A percentile compares a stretch with the other conserved stretches of the same genome.
phyloP scores from a whole-genome alignment of 2,329 filamentous ascomycete genomes.

The Fusarium goolgardi region DNA sequence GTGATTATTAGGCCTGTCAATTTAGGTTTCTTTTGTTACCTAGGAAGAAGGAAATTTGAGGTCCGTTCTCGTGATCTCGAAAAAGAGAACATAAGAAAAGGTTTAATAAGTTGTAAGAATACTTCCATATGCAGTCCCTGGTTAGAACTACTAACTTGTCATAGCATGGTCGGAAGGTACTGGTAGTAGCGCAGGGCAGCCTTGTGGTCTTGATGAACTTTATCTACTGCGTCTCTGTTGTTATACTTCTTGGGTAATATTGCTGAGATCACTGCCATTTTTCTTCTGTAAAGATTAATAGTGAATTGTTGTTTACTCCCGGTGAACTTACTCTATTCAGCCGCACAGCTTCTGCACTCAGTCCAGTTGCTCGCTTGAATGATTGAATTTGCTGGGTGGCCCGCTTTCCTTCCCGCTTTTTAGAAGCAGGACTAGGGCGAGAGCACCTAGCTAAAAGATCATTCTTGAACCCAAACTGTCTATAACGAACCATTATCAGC shows the following conservation, averaged over 20 bases:
- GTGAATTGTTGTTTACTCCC: not conserved
- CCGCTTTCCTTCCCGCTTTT: constrained; percentile 27
- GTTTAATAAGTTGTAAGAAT: not conserved
- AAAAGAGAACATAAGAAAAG: not conserved
- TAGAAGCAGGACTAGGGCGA: constrained; percentile 17
- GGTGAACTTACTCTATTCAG: not conserved
- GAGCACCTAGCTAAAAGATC: constrained; percentile 23
- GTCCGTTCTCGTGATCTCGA: not conserved
- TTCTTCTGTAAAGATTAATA: not conserved
- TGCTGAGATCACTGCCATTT: not conserved
- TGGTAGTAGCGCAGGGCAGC: not conserved
- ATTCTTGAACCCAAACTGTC: not conserved
- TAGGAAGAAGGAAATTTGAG: not conserved
- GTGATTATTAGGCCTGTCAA: not conserved
- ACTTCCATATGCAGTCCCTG: not conserved
- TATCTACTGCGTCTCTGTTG: not conserved
- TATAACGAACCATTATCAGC: constrained; percentile 9
- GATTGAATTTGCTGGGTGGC: constrained; percentile 9
- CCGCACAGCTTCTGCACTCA: not conserved
- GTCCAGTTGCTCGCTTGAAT: too few relatives aligned
- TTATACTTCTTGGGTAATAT: not conserved
- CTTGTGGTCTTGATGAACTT: not conserved
- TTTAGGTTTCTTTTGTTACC: not conserved
- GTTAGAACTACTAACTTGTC: not conserved
- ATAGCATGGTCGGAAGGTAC: not conserved